Conservation (phyloP, 2,329 filamentous ascomycete genomes). For the Trichophyton simii region DNA sequence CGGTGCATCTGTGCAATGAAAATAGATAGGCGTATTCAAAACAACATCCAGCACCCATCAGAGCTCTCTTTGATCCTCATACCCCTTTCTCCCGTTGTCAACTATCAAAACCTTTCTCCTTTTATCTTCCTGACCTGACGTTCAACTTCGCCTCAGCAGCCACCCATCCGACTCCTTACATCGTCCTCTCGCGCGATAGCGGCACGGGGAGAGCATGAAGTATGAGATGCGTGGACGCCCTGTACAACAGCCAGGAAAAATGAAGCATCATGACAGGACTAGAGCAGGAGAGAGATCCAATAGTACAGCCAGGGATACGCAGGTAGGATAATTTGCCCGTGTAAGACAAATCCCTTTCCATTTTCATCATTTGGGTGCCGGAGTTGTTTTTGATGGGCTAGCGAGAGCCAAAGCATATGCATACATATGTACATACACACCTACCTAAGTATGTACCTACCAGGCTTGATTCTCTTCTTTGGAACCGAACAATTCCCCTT, state of each 20-base stretch:
- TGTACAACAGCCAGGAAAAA: not conserved
- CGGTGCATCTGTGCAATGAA: not conserved
- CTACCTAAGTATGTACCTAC: too few species aligned
- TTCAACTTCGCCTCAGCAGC: not conserved
- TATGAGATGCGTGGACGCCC: not conserved
- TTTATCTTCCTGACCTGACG: not conserved
- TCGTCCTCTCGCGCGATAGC: not conserved
- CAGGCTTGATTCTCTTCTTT: too few species aligned
- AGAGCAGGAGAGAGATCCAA: not conserved
- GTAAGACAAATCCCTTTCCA: not conserved
- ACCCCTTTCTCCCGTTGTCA: not conserved
- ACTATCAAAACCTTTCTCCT: not conserved
- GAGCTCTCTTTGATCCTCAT: conserved; percentile 14
- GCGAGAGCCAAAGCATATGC: not conserved
- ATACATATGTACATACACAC: not conserved
- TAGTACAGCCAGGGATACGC: not conserved
- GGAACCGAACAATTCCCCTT: too few species aligned
- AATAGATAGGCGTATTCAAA: not conserved
- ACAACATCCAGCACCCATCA: conserved; percentile 6
- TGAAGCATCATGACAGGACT: not conserved
- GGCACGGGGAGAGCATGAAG: not conserved
- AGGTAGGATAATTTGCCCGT: not conserved
- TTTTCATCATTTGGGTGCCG: not conserved
- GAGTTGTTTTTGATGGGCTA: not conserved
- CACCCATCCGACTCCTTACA: not conserved